Evolutionary conservation across 2,329 filamentous ascomycete genomes (phyloP).

Genomic region (Amylocarpus encephaloides): DNA sequence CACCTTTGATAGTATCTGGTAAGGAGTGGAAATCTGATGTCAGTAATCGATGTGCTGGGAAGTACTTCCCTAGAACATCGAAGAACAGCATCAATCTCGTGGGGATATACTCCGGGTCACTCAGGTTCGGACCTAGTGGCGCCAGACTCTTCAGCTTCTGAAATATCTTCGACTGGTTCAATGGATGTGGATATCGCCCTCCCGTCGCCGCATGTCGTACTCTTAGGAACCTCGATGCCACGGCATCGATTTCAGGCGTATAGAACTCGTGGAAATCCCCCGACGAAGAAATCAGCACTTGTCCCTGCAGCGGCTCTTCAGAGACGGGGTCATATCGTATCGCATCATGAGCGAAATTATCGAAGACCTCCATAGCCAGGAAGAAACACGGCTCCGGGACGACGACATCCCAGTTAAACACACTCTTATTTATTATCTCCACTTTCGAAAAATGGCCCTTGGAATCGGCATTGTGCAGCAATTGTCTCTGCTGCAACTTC

Average conservation of each 20-base stretch:
- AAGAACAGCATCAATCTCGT: slow-evolving; percentile 97
- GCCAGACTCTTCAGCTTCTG: slow-evolving; percentile 57
- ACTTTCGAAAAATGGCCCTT: slow-evolving; percentile 78
- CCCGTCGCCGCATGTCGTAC: slow-evolving; percentile 73
- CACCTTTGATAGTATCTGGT: slow-evolving; percentile 72
- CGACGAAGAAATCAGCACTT: slow-evolving; percentile 74
- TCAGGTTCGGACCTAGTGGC: slow-evolving; percentile 71
- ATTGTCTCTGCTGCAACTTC: slow-evolving; percentile 64
- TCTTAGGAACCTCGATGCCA: slow-evolving; percentile 74
- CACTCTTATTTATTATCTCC: slow-evolving; percentile 88
- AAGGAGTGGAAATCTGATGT: slow-evolving; percentile 86
- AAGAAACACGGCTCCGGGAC: slow-evolving; percentile 96
- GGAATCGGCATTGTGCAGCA: slow-evolving; percentile 59
- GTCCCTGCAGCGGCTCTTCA: slow-evolving; percentile 77
- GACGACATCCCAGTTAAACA: slow-evolving; percentile 87
- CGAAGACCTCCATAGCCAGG: slow-evolving; percentile 94
- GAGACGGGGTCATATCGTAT: slow-evolving; percentile 84
- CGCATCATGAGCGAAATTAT: slow-evolving; percentile 95
- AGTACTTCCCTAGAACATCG: slow-evolving; percentile 78
- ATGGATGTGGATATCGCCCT: slow-evolving; percentile 52
- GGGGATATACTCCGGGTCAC: slow-evolving; percentile 84
- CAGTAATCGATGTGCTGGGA: slow-evolving; percentile 82
- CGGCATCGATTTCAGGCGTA: slow-evolving; percentile 69
- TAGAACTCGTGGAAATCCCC: slow-evolving; percentile 98
- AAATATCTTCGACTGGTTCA: slow-evolving; percentile 49